These are phyloP conservation scores for Huntiella omanensis DNA, from an alignment of 2,329 filamentous ascomycete species.

Conservation along the genomic window DNA sequence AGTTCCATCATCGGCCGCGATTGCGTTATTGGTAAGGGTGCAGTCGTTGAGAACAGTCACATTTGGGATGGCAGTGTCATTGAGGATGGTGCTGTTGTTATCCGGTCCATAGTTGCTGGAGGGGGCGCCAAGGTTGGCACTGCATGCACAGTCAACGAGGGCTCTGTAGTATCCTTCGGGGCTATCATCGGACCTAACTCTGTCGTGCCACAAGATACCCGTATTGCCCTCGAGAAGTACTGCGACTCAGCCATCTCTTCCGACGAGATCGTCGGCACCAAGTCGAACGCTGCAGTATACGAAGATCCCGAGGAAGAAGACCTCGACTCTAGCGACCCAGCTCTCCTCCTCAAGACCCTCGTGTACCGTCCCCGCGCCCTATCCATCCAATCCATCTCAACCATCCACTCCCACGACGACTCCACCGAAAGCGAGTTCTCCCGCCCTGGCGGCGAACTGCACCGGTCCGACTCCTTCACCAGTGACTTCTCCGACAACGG, in stretches of 20 bases:
- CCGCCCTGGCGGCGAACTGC: slow-evolving; percentile 31
- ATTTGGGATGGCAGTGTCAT: slow-evolving; percentile 75
- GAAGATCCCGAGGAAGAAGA: slow-evolving; percentile 29
- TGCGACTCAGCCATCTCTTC: slow-evolving; percentile 18
- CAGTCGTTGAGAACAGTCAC: slow-evolving; percentile 58
- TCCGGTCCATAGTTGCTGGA: slow-evolving; percentile 58
- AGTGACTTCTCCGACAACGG: slow-evolving; percentile 48
- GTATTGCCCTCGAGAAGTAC: slow-evolving; percentile 17
- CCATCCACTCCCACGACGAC: slow-evolving; percentile 29
- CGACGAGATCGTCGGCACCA: slow-evolving; percentile 25
- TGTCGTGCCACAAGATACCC: slow-evolving; percentile 21
- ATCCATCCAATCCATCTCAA: slow-evolving; percentile 36
- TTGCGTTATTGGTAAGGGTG: slow-evolving; percentile 74
- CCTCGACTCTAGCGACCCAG: slow-evolving; percentile 29
- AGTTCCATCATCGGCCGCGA: slow-evolving; percentile 68
- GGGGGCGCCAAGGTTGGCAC: slow-evolving; percentile 48
- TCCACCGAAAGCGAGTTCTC: slow-evolving; percentile 29
- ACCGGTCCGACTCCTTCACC: slow-evolving; percentile 49
- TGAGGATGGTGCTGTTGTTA: slow-evolving; percentile 53
- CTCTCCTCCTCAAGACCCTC: slow-evolving; percentile 33
- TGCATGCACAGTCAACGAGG: slow-evolving; percentile 47
- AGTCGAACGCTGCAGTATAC: slow-evolving; percentile 32
- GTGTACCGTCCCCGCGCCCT: slow-evolving; percentile 34
- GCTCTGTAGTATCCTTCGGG: slow-evolving; percentile 62
- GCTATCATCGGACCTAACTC: slow-evolving; percentile 50